Evolutionary conservation across 2,329 filamentous ascomycete species (phyloP).

Genomic region (Mycosphaerella sp.): DNA sequence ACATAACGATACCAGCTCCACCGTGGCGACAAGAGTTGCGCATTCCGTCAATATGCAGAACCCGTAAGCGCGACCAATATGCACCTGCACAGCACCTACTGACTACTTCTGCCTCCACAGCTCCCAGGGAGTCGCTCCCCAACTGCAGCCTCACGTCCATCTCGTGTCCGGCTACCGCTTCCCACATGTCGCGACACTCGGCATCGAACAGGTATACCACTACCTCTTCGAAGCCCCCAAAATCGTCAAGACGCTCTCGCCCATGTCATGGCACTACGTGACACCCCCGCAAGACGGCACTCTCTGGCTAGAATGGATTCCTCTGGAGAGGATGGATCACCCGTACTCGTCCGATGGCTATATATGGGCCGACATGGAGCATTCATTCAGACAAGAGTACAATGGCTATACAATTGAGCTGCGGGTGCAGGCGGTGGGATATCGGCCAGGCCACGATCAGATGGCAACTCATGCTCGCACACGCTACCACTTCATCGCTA

Average conservation of each 20-base stretch:
- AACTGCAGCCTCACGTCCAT: slow-evolving; percentile 61
- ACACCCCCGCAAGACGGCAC: slow-evolving; percentile 75
- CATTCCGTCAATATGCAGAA: slow-evolving; percentile 17
- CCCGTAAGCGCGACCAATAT: slow-evolving; percentile 12
- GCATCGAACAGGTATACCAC: slow-evolving; percentile 70
- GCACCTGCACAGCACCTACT: slow-evolving; percentile 3
- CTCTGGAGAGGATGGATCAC: slow-evolving; percentile 61
- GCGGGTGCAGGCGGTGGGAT: slow-evolving; percentile 75
- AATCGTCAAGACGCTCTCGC: slow-evolving; percentile 74
- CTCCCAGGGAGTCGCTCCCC: slow-evolving; percentile 22
- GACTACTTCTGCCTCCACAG: slow-evolving; percentile 11
- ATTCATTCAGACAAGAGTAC: slow-evolving; percentile 67
- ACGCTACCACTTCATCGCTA: slow-evolving; percentile 79
- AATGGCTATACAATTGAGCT: slow-evolving; percentile 77
- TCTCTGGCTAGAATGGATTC: slow-evolving; percentile 84
- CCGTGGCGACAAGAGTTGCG: no score
- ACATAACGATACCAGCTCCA: no score
- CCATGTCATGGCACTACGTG: slow-evolving; percentile 92
- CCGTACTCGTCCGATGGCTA: slow-evolving; percentile 88
- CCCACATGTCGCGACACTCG: slow-evolving; percentile 64
- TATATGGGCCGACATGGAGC: slow-evolving; percentile 79
- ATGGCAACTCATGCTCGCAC: slow-evolving; percentile 71
- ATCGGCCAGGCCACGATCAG: slow-evolving; percentile 64
- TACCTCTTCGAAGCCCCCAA: slow-evolving; percentile 79
- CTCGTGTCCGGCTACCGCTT: slow-evolving; percentile 79